phyloP scores from a whole-genome alignment of 495 filamentous ascomycete genomes.

The Aspergillus sclerotioniger region DNA sequence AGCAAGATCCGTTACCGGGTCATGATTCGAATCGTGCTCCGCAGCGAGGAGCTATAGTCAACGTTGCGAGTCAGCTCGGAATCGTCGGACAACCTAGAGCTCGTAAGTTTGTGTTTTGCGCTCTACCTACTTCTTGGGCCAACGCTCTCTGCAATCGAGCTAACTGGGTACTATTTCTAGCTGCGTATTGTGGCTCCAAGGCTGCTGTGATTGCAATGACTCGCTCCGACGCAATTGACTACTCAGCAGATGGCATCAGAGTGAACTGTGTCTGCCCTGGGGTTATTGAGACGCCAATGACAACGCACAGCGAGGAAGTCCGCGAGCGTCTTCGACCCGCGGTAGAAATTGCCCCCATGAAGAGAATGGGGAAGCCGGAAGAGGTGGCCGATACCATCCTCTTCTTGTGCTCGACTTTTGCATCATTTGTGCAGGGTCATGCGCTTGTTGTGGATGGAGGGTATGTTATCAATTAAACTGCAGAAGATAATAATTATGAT shows the following conservation, averaged over 20 bases:
- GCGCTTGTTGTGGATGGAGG: constrained; percentile 54
- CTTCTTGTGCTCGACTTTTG: constrained; percentile 47
- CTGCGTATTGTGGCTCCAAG: constrained; percentile 49
- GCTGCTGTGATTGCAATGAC: constrained; percentile 48
- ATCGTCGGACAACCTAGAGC: constrained; percentile 48
- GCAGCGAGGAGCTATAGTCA: constrained; percentile 48
- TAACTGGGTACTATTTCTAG: constrained; percentile 20
- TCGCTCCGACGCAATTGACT: constrained; percentile 50
- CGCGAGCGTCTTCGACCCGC: constrained; percentile 33
- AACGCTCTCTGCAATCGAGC: not conserved
- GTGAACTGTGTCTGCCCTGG: constrained; percentile 57
- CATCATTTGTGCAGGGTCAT: constrained; percentile 52
- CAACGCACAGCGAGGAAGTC: constrained; percentile 35
- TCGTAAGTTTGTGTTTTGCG: constrained; percentile 31
- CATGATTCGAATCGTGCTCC: constrained; percentile 33
- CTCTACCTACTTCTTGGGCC: not conserved
- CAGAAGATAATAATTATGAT: not conserved
- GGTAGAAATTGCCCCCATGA: constrained; percentile 50
- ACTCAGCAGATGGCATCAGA: constrained; percentile 45
- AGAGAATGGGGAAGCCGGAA: constrained; percentile 45
- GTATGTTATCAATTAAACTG: constrained; percentile 41
- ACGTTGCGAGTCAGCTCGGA: constrained; percentile 55
- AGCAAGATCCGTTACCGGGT: constrained; percentile 44
- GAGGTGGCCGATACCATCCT: constrained; percentile 52
- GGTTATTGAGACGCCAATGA: constrained; percentile 50